These are phyloP conservation scores for Cudoniella acicularis DNA, from an alignment of 495 filamentous ascomycete species.

Conservation along the genomic window DNA sequence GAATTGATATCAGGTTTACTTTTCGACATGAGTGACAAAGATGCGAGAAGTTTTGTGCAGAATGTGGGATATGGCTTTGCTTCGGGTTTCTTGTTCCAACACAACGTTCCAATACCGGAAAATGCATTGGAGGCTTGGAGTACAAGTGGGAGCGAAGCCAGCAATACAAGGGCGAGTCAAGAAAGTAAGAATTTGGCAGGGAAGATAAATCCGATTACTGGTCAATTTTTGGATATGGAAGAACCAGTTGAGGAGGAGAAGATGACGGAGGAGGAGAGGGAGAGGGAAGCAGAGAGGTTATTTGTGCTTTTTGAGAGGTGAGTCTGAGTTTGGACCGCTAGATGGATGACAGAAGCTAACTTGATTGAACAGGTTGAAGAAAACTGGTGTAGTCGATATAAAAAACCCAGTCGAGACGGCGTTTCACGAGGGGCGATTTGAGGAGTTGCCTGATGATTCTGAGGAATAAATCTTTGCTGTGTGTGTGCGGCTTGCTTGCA, in stretches of 20 bases:
- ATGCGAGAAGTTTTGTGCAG: constrained; percentile 66
- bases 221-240: constrained; percentile 75
- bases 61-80: constrained; percentile 93
- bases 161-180: constrained; percentile 26
- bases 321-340: constrained; percentile 21
- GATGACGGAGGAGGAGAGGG: constrained; percentile 91
- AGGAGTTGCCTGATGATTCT: constrained; percentile 56
- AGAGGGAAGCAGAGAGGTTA: constrained; percentile 85
- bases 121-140: constrained; percentile 57
- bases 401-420: constrained; percentile 83
- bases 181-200: constrained; percentile 17
- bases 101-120: constrained; percentile 72
- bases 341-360: constrained; percentile 15
- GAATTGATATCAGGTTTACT: constrained; percentile 74
- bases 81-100: constrained; percentile 80
- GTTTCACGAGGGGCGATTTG: constrained; percentile 69
- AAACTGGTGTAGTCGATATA: constrained; percentile 77
- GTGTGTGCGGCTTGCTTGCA: background rate
- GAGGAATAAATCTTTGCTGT: constrained; percentile 17
- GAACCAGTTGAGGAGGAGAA: constrained; percentile 49
- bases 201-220: constrained; percentile 80
- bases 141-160: constrained; percentile 26
- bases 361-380: constrained; percentile 62
- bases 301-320: constrained; percentile 96
- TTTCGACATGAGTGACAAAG: constrained; percentile 79